Base-by-base conservation (phyloP, 78 protist species). In the Emiliania huxleyi region DNA sequence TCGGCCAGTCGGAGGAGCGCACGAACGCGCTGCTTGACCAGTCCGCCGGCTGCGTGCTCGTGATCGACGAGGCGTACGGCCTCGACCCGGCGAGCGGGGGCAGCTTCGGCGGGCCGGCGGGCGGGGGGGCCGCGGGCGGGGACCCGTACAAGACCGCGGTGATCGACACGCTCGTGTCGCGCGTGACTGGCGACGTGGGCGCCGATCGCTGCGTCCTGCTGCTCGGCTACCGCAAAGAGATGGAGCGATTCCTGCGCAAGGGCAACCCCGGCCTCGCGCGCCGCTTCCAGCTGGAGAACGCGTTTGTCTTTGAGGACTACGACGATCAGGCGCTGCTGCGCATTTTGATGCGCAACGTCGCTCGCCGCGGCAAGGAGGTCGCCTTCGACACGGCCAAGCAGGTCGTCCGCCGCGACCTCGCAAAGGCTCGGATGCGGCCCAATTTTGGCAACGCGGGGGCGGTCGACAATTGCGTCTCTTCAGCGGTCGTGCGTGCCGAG, bases 21-120 rank as follows among this genome's bases (percentile, higher is more conserved):
- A 93, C 93, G 26, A 1, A 0, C 4, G 88, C n/a, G 87, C 48
- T 69, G 21, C 0, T 93, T 38, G 84, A 62, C 40, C 69, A 22
- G 40, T 90, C 44, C 69, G 38, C 5, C 35, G 94, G 93, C 26
- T 11, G 37, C 21, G 95, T 91, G 69, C 90, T 91, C 42, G 40
- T 93, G 42, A 93, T 95, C 62, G 96, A 91, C 94, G 96, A 95
- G 92, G 95, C 95, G 56, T 93, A 95, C 90, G 71, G 25, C 43
- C 94, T 95, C 40, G 2, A 77, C 85, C 0, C 4, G 0, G 0
- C 49, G 44, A 18, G 88, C n/a, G 92, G 90, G 45, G 25, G 56
- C 29, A 0, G 5, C 22, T 83, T 0, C 4, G 96, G n/a, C n/a
- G n/a, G n/a, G n/a, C n/a, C n/a, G n/a, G n/a, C n/a, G n/a, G n/a